Evolutionary conservation across 495 filamentous ascomycete genomes (phyloP).

Genomic region (Penicillium angulare): DNA sequence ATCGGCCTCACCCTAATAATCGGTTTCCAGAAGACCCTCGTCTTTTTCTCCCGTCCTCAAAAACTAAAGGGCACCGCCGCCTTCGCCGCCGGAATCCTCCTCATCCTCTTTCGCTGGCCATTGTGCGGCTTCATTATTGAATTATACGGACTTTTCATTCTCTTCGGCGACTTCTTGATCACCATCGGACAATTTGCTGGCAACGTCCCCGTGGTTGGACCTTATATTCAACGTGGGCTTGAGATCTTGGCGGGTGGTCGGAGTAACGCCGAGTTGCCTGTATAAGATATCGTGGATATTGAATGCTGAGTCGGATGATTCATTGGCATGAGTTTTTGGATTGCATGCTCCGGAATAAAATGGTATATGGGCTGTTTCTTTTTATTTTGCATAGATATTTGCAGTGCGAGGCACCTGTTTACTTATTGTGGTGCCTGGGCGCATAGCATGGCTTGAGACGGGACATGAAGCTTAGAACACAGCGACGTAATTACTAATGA

Average conservation of each 20-base stretch:
- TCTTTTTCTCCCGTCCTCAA: slow-evolving; percentile 90
- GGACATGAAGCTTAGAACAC: slow-evolving; percentile 1
- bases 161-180: slow-evolving; percentile 96
- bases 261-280: slow-evolving; percentile 75
- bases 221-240: slow-evolving; percentile 69
- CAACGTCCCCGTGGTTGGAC: slow-evolving; percentile 81
- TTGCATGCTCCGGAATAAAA: background rate
- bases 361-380: background rate
- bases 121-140: slow-evolving; percentile 87
- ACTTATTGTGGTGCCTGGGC: background rate
- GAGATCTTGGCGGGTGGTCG: slow-evolving; percentile 62
- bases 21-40: slow-evolving; percentile 82
- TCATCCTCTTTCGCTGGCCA: slow-evolving; percentile 88
- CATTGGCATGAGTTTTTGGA: background rate
- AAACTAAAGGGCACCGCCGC: slow-evolving; percentile 90
- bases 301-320: background rate
- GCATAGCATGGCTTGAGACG: background rate
- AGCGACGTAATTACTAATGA: slow-evolving; percentile 31
- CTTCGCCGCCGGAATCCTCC: slow-evolving; percentile 76
- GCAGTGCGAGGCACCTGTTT: too few species aligned
- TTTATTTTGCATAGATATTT: background rate
- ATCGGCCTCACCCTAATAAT: slow-evolving; percentile 93
- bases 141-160: slow-evolving; percentile 84
- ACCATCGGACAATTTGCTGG: slow-evolving; percentile 85
- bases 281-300: slow-evolving; percentile 40